Base-by-base conservation (phyloP, 805 yeast genomes). In the Saturnispora sekii region DNA sequence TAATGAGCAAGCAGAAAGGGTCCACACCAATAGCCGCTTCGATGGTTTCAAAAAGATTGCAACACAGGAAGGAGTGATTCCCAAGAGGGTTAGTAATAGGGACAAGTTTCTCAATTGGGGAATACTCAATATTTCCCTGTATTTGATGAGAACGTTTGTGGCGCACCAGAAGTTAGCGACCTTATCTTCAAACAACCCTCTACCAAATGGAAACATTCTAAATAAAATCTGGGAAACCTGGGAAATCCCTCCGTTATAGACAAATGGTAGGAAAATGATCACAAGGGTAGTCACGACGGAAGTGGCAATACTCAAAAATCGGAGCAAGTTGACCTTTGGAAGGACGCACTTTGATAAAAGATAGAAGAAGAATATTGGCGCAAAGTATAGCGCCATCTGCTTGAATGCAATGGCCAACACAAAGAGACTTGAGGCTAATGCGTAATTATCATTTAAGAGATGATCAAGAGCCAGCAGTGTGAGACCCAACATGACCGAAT, bases 121-220 rank as follows among this genome's bases (percentile, higher is more conserved):
- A 14, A 70, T 68, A 2, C 76, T 59, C 55, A 84, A 81, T 0
- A 70, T 41, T 4, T 63, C 54, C 51, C 75, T 78, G 57, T 86
- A 81, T 60, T 90, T 90, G 58, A 89, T 61, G 10, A 87, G 50
- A 1, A 83, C 68, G 60, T 93, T 93, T 1, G 88, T 68, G n/a
- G 95, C 81, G 62, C 97, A 89, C 99, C 99, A 93, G 56, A 93
- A 83, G 59, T 89, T 93, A 34, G 96, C 96, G 12, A 93, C 97
- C 60, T 93, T 93, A 59, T 93, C 97, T 61, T 93, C 98, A 72
- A 94, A 93, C 7, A 93, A 71, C 0, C 98, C 98, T 58, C 97
- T 74, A 38, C 79, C 76, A 53, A 93, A 90, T 1, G 99, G 98
- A 61, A 93, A 93, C 29, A 90, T 81, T 50, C 97, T 73, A 36